These are phyloP conservation scores for Selaginella moellendorffii DNA, from an alignment of 75 land plant species.

Conservation along the genomic window DNA sequence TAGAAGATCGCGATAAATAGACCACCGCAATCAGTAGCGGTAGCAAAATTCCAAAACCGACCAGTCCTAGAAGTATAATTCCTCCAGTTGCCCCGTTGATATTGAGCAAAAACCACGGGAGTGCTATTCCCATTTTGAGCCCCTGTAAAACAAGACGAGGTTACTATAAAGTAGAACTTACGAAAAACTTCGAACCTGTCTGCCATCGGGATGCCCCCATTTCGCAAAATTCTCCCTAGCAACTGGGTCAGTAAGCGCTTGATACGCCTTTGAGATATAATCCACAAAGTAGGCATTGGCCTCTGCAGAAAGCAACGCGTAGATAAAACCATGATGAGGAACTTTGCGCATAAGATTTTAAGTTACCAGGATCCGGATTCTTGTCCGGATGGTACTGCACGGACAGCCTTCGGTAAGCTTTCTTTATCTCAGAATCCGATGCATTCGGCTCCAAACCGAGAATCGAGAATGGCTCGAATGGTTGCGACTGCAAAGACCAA, in stretches of 20 bases:
- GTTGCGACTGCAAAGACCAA: conserved; percentile 63
- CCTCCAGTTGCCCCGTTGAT: conserved; percentile 84
- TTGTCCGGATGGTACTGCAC: conserved; percentile 97
- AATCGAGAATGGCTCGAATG: conserved; percentile 88
- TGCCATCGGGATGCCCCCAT: conserved; percentile 98
- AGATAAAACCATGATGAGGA: neutral
- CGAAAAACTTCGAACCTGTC: too few relatives aligned
- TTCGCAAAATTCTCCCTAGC: conserved; percentile 89
- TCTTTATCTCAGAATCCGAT: conserved; percentile 81
- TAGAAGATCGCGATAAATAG: conserved; percentile 90
- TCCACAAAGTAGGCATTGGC: conserved; percentile 92
- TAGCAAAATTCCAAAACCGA: conserved; percentile 87
- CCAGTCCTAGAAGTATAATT: conserved; percentile 68
- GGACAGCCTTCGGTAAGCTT: conserved; percentile 88
- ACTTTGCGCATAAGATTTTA: too few relatives aligned
- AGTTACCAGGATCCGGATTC: conserved; percentile 97
- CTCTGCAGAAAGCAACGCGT: conserved; percentile 40
- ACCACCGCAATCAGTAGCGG: conserved; percentile 82
- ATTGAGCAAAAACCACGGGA: conserved; percentile 75
- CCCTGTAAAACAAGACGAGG: too few relatives aligned
- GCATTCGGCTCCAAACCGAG: conserved; percentile 76
- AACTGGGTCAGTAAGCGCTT: conserved; percentile 91
- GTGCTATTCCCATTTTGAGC: conserved; percentile 96
- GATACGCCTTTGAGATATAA: conserved; percentile 91
- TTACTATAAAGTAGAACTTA: too few relatives aligned